Percentiles rank a stretch among this genome's conserved stretches.
Conservation (phyloP, 2,329 filamentous ascomycete genomes). For the Pestalotiopsis sp. region DNA sequence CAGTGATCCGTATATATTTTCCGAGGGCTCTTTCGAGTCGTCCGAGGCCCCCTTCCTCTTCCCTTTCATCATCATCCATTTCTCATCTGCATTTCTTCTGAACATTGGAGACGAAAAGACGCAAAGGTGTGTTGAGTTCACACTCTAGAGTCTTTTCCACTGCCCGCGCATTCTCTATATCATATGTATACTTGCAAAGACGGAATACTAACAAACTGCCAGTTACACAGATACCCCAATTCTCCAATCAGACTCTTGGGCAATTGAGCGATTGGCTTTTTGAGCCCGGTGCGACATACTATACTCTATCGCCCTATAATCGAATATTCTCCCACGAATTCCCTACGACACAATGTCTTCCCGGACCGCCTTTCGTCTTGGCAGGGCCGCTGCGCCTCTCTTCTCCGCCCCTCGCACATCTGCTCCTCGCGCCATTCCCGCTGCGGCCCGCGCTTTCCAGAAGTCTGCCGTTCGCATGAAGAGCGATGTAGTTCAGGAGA, state of each 20-base stretch:
- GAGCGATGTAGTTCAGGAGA: conserved; percentile 58
- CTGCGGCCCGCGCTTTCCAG: conserved; percentile 38
- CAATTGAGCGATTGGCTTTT: neutral
- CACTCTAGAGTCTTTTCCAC: neutral
- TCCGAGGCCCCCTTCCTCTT: neutral
- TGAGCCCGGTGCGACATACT: neutral
- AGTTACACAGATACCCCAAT: conserved; percentile 4
- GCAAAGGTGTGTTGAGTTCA: neutral
- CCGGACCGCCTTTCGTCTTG: conserved; percentile 31
- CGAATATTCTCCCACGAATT: neutral
- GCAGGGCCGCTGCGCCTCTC: conserved; percentile 32
- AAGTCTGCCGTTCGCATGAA: conserved; percentile 41
- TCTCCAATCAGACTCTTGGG: conserved; percentile 9
- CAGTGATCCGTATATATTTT: conserved; percentile 5
- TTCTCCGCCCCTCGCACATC: conserved; percentile 23
- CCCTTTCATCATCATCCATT: neutral
- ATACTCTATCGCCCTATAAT: neutral
- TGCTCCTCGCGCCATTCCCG: conserved; percentile 27
- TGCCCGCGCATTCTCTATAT: neutral
- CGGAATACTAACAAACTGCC: neutral
- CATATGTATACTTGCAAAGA: neutral
- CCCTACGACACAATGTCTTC: conserved; percentile 28
- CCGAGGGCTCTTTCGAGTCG: neutral
- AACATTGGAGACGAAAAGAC: neutral
- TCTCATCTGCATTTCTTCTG: neutral